Percentiles rank a stretch among this genome's conserved stretches.
Evolutionary conservation across 306 rosid species (phyloP).

Genomic region (Vigna radiata): DNA sequence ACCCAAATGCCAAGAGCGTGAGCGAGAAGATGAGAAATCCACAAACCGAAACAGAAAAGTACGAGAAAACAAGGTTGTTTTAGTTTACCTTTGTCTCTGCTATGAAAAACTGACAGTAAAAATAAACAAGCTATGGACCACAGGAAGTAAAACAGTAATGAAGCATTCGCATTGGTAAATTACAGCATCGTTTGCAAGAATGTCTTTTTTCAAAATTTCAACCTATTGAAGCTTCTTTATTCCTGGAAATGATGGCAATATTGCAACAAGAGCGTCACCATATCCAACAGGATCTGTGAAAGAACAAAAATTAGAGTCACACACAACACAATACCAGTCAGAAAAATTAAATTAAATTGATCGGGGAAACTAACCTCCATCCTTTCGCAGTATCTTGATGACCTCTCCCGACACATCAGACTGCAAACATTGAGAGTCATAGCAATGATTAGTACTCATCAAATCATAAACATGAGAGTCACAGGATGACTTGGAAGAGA

Average conservation of each 20-base stretch:
- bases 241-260: slow-evolving; percentile 94
- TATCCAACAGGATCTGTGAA: slow-evolving; percentile 88
- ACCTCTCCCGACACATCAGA: slow-evolving; percentile 87
- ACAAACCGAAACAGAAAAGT: not conserved
- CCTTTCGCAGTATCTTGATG: slow-evolving; percentile 76
- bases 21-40: not conserved
- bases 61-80: slow-evolving; percentile 5
- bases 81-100: slow-evolving; percentile 1
- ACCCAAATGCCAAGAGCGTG: not conserved
- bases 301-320: slow-evolving; percentile 8
- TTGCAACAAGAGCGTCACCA: slow-evolving; percentile 78
- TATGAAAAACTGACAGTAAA: not conserved
- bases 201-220: not conserved
- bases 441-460: not conserved
- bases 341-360: not conserved
- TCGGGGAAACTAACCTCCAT: slow-evolving; percentile 70
- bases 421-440: slow-evolving; percentile 47
- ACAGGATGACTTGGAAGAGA: not conserved
- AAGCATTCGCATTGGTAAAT: not conserved
- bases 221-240: slow-evolving; percentile 82
- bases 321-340: not conserved
- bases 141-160: not conserved
- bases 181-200: slow-evolving; percentile 25
- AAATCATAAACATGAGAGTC: not conserved
- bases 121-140: not conserved